phyloP scores from a whole-genome alignment of 345 rosid species.

The Citrus medica region DNA sequence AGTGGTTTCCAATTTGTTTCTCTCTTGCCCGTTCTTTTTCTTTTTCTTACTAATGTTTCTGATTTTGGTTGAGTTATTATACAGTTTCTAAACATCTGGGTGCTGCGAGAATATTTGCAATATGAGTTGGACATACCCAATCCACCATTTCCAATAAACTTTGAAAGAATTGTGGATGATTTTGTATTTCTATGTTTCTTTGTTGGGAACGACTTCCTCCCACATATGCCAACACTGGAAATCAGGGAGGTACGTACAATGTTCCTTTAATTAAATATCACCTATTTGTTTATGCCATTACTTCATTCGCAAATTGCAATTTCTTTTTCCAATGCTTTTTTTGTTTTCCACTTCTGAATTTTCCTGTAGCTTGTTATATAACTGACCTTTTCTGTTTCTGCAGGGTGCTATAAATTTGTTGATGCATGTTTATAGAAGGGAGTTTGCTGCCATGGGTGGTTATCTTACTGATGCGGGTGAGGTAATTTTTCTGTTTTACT shows the following conservation, averaged over 20 bases:
- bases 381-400: conserved; percentile 19
- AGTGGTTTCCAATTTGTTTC: background rate
- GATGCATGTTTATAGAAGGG: conserved; percentile 86
- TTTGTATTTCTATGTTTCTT: conserved; percentile 97
- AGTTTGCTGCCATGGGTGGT: conserved; percentile 92
- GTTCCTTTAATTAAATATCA: conserved; percentile 5
- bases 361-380: background rate
- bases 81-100: conserved; percentile 95
- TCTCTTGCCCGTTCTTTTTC: background rate
- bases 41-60: background rate
- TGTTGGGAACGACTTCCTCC: conserved; percentile 99
- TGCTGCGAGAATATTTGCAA: conserved; percentile 86
- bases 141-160: conserved; percentile 78
- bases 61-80: conserved; percentile 15
- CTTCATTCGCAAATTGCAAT: background rate
- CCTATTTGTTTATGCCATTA: background rate
- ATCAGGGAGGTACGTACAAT: conserved; percentile 72
- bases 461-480: conserved; percentile 98
- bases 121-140: conserved; percentile 78
- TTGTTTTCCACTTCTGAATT: background rate
- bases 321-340: background rate
- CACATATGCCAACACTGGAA: conserved; percentile 98
- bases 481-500: conserved; percentile 43
- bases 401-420: conserved; percentile 97
- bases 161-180: conserved; percentile 91